Evolutionary conservation across 495 filamentous ascomycete genomes (phyloP), one percentile per base, ranked within the genome.

Genomic region (Aspergillus bertholletiae): DNA sequence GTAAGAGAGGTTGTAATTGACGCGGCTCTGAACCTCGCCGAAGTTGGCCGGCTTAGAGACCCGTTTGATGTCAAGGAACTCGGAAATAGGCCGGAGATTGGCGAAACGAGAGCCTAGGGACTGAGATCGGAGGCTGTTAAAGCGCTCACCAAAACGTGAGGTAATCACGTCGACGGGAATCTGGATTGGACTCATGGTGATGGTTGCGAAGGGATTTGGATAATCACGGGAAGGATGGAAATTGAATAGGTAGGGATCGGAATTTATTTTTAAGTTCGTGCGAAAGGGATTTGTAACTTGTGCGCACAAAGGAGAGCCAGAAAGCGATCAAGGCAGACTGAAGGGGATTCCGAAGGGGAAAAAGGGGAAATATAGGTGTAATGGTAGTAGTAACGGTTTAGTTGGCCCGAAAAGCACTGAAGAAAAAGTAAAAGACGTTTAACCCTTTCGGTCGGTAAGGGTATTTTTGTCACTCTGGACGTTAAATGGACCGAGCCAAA

Each of bases 1-100:
- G 78, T 97, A 88, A 67, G 86, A 83, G 50, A 98, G 77, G 69
- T 98, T 98, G 86, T 96, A 98, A 76, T 96, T 96, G 69, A 96
- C 86, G 51, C 94, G 85, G 73, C 88, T 93, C 72, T 98, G 94
- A 51, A 89, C 83, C 66, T 97, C 94, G 61, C 73, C 83, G 61
- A 97, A 96, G 73, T 92, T 93, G 59, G 79, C 81, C 5, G 94
- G 95, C 76, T 97, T 97, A 44, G 90, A 96, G 11, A 98, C 59
- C 27, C 93, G 88, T 81, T 96, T 98, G 70, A 97, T 62, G 70
- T 98, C 92, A 66, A 97, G 79, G 73, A 98, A 98, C 70, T 98
- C 94, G 57, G 87, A 86, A 61, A 98, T 67, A 27, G 95, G 95
- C 39, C 85, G 87, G 57, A 98, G 82, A 76, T 97, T 97, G 70